A percentile compares a stretch with the other conserved stretches of the same genome.
Evolutionary conservation across 1,284 basidiomycete genomes (phyloP).

Genomic region (Stereum hirsutum): DNA sequence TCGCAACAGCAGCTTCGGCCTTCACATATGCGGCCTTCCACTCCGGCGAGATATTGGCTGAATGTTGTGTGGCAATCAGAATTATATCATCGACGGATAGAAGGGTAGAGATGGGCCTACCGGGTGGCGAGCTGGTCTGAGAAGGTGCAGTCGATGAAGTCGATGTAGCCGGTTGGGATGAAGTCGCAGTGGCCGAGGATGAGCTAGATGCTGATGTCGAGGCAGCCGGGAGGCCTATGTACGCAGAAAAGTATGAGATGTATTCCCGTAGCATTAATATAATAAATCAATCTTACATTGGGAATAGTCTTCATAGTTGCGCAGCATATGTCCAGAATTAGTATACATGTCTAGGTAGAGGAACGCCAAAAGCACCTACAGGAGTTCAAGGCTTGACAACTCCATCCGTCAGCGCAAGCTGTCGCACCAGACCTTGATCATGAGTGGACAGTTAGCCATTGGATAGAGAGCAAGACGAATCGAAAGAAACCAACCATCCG

Average conservation of each 20-base stretch:
- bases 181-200: conserved; percentile 30
- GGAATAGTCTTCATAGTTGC: neutral
- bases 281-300: neutral
- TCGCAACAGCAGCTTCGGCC: conserved; percentile 36
- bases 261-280: too few relatives aligned
- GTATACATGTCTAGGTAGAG: neutral
- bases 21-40: conserved; percentile 48
- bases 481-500: conserved; percentile 31
- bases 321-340: too few relatives aligned
- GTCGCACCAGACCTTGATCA: conserved; percentile 31
- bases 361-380: conserved; percentile 23
- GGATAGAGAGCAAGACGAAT: neutral
- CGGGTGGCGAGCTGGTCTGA: conserved; percentile 40
- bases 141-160: conserved; percentile 15
- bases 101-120: neutral
- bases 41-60: conserved; percentile 38
- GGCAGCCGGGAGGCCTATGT: too few relatives aligned
- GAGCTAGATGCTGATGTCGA: conserved; percentile 5
- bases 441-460: too few relatives aligned
- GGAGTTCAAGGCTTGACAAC: conserved; percentile 30
- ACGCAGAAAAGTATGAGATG: too few relatives aligned
- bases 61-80: too few relatives aligned
- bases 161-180: neutral
- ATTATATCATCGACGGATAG: conserved; percentile 12
- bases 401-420: conserved; percentile 30